These are phyloP conservation scores for Nicotiana tomentosiformis DNA, from an alignment of 257 asterid species.

Conservation along the genomic window DNA sequence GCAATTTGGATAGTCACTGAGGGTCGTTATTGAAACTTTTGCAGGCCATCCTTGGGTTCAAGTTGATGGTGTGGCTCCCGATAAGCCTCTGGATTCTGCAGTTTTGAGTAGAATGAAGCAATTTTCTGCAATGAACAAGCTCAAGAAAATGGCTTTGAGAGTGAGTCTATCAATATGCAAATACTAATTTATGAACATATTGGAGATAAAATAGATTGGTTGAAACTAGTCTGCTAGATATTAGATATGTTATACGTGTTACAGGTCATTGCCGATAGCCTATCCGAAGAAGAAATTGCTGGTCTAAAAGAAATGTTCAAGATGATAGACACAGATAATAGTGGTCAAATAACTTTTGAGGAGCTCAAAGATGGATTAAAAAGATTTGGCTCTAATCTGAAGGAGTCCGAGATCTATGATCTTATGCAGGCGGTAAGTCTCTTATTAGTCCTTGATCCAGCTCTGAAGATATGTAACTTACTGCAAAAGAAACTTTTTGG, in stretches of 20 bases:
- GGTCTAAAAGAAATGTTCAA: conserved; percentile 85
- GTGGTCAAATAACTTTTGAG: conserved; percentile 84
- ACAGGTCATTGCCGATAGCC: conserved; percentile 81
- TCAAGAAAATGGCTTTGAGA: conserved; percentile 95
- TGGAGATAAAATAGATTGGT: background rate
- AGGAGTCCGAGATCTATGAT: conserved; percentile 85
- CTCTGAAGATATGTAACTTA: background rate
- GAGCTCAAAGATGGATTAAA: conserved; percentile 84
- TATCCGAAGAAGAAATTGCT: conserved; percentile 93
- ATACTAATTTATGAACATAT: background rate
- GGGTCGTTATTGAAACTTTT: conserved; percentile 8
- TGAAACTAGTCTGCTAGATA: background rate
- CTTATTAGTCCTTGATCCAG: background rate
- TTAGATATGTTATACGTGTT: background rate
- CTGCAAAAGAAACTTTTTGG: background rate
- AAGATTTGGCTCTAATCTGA: conserved; percentile 81
- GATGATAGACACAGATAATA: conserved; percentile 82
- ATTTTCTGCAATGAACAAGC: conserved; percentile 92
- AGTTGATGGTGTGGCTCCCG: conserved; percentile 93
- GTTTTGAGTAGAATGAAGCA: conserved; percentile 91
- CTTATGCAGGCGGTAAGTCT: conserved; percentile 89
- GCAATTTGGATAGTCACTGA: background rate
- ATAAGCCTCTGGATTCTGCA: conserved; percentile 93
- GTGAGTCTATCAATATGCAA: conserved; percentile 31
- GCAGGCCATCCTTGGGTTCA: conserved; percentile 99